These are phyloP conservation scores for Solanum peruvianum DNA, from an alignment of 257 asterid genomes.

Conservation along the genomic window DNA sequence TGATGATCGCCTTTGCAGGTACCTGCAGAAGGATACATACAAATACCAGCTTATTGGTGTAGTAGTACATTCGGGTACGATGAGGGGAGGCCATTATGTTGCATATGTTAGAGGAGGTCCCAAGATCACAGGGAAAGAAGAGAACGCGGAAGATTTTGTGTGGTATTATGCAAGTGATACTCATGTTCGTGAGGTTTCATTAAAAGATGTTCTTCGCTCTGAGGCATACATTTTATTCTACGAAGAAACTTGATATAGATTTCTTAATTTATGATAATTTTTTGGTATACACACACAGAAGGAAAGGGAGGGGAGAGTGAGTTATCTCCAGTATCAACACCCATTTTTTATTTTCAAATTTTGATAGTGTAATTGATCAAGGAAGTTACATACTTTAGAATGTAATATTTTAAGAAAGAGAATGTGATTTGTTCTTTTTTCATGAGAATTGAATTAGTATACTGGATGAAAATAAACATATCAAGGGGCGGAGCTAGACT, in stretches of 20 bases:
- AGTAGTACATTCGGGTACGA: conserved; percentile 73
- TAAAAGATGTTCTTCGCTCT: conserved; percentile 49
- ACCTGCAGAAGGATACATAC: conserved; percentile 17
- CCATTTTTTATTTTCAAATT: background rate
- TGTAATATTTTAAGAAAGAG: background rate
- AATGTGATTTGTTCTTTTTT: background rate
- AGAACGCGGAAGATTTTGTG: conserved; percentile 6
- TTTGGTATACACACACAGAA: background rate
- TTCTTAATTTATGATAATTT: background rate
- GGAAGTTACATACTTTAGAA: background rate
- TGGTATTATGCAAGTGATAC: conserved; percentile 84
- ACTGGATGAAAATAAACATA: background rate
- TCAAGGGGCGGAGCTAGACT: background rate
- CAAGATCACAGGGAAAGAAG: conserved; percentile 1
- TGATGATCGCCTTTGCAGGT: conserved; percentile 15
- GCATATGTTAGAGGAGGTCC: conserved; percentile 56
- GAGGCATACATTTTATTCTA: conserved; percentile 85
- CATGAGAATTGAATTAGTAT: background rate
- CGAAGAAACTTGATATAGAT: conserved; percentile 39
- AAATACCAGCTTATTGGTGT: conserved; percentile 54
- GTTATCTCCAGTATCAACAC: background rate
- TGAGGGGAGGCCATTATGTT: conserved; percentile 85
- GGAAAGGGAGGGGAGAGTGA: conserved; percentile 6
- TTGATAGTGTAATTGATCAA: background rate
- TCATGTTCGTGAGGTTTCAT: conserved; percentile 44